These are phyloP conservation scores for Nepenthes gracilis DNA, from an alignment of 148 eudicot species.

Conservation along the genomic window DNA sequence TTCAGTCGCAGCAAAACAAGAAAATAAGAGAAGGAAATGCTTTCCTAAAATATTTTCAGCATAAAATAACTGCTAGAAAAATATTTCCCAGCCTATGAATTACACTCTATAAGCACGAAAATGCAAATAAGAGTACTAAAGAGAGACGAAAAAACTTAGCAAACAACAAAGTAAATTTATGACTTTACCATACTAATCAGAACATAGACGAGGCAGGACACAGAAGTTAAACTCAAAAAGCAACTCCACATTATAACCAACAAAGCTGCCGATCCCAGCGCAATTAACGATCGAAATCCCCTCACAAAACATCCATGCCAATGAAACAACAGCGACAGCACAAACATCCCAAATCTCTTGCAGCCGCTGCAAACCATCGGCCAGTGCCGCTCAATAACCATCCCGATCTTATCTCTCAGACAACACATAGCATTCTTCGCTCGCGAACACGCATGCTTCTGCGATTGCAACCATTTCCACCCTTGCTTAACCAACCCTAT, in stretches of 20 bases:
- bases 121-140: background rate
- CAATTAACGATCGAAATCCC: slow-evolving; percentile 47
- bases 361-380: slow-evolving; percentile 70
- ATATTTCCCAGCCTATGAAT: too few species aligned
- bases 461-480: slow-evolving; percentile 78
- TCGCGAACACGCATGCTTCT: slow-evolving; percentile 44
- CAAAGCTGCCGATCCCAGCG: slow-evolving; percentile 71
- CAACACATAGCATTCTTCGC: slow-evolving; percentile 27
- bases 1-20: too few species aligned
- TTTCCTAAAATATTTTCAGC: too few species aligned
- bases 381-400: slow-evolving; percentile 61
- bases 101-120: background rate
- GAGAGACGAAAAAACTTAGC: background rate
- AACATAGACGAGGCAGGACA: slow-evolving; percentile 78
- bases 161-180: background rate
- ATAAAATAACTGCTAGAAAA: background rate
- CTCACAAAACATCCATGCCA: slow-evolving; percentile 53
- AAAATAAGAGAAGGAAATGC: too few species aligned
- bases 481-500: slow-evolving; percentile 74
- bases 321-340: slow-evolving; percentile 35
- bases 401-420: slow-evolving; percentile 48
- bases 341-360: slow-evolving; percentile 31
- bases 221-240: slow-evolving; percentile 90
- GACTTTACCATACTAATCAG: slow-evolving; percentile 67
- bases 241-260: slow-evolving; percentile 93